phyloP scores from a whole-genome alignment of 1,284 basidiomycete species.

The Ustilago shanxiensis region DNA sequence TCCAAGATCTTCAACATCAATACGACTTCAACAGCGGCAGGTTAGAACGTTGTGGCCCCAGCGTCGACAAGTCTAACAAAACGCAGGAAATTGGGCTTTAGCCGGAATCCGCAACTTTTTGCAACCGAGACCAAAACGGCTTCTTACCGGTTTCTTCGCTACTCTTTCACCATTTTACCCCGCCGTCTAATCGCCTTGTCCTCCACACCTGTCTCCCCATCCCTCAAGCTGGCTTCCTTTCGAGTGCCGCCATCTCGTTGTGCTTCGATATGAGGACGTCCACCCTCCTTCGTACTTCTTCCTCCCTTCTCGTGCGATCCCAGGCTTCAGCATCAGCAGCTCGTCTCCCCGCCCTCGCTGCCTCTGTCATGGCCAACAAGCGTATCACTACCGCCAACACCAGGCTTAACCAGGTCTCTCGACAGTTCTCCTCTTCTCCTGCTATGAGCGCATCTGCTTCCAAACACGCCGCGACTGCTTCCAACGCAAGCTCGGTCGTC shows the following conservation, averaged over 20 bases:
- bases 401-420: conserved; percentile 40
- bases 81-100: not conserved
- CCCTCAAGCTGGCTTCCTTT: conserved; percentile 1
- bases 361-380: conserved; percentile 27
- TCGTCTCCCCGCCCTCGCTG: not conserved
- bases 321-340: conserved; percentile 1
- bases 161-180: conserved; percentile 13
- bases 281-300: conserved; percentile 30
- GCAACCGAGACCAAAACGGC: conserved; percentile 7
- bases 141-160: conserved; percentile 17
- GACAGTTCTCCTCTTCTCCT: conserved; percentile 32
- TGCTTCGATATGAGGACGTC: conserved; percentile 42
- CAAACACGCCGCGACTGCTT: conserved; percentile 8
- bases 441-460: conserved; percentile 28
- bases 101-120: conserved; percentile 25
- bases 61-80: not conserved
- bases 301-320: conserved; percentile 32
- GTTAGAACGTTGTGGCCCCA: conserved; percentile 1
- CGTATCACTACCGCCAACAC: conserved; percentile 28
- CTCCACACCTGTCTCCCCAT: conserved; percentile 7
- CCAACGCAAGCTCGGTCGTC: not conserved
- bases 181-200: conserved; percentile 5
- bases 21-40: not conserved
- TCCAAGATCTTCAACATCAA: not conserved
- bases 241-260: not conserved